These are phyloP conservation scores for Brassica incana DNA, from an alignment of 345 rosid species.

Conservation along the genomic window DNA sequence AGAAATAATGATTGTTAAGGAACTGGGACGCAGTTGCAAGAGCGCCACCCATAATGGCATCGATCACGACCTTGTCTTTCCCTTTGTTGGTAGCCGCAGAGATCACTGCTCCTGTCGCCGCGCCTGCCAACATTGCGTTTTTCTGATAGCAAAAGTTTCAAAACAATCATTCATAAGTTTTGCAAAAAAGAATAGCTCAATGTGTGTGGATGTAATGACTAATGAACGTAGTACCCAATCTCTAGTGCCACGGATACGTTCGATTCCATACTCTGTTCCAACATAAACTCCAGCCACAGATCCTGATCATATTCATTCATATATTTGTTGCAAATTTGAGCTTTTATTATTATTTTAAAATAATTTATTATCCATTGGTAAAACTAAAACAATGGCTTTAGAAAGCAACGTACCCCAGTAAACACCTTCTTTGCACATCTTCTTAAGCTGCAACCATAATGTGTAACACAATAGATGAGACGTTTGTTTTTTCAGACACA, in stretches of 20 bases:
- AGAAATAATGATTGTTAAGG: slow-evolving; percentile 51
- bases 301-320: slow-evolving; percentile 43
- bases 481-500: neutral
- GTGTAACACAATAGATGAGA: neutral
- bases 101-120: slow-evolving; percentile 67
- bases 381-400: neutral
- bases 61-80: slow-evolving; percentile 54
- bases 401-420: slow-evolving; percentile 67
- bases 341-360: neutral
- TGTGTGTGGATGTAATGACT: neutral
- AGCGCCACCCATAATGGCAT: slow-evolving; percentile 78
- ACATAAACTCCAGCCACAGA: slow-evolving; percentile 70
- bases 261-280: slow-evolving; percentile 70
- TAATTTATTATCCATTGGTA: neutral
- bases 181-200: neutral
- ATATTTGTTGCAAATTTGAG: neutral
- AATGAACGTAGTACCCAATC: slow-evolving; percentile 61
- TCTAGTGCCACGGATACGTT: slow-evolving; percentile 66
- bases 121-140: slow-evolving; percentile 90
- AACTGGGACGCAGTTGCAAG: slow-evolving; percentile 81
- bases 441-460: slow-evolving; percentile 65
- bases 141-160: slow-evolving; percentile 47
- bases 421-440: slow-evolving; percentile 75
- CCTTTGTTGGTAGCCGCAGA: slow-evolving; percentile 53
- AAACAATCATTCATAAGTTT: neutral